Conservation (phyloP, 495 filamentous ascomycete genomes). For the Neurospora discreta region DNA sequence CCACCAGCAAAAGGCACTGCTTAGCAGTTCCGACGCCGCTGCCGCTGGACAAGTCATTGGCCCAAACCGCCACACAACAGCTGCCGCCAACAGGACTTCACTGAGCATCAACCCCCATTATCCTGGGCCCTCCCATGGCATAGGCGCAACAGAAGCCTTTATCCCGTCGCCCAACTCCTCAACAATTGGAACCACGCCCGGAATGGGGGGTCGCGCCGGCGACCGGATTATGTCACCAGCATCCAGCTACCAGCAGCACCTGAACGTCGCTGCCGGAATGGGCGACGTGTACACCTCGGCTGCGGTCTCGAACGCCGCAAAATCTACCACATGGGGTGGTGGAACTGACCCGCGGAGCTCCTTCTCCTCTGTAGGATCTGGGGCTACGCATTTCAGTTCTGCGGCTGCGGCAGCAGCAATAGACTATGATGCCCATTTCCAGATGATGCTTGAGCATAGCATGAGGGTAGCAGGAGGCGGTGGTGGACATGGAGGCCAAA, state of each 20-base stretch:
- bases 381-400: background rate
- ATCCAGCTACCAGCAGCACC: slow-evolving; percentile 29
- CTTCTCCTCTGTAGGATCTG: background rate
- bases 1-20: slow-evolving; percentile 33
- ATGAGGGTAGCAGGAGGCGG: background rate
- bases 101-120: background rate
- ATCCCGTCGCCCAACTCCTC: background rate
- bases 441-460: background rate
- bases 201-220: slow-evolving; percentile 7
- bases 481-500: background rate
- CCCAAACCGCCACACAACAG: background rate
- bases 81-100: background rate
- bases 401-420: background rate
- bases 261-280: slow-evolving; percentile 16
- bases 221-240: slow-evolving; percentile 34
- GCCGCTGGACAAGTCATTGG: background rate
- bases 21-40: slow-evolving; percentile 3
- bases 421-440: background rate
- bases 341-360: background rate
- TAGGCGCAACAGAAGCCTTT: background rate
- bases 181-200: background rate
- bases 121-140: background rate
- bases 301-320: slow-evolving; percentile 6
- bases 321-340: slow-evolving; percentile 4
- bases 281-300: slow-evolving; percentile 2